Evolutionary conservation across 768 basidiomycete species (phyloP).

Genomic region (Pulveroboletus sp.): DNA sequence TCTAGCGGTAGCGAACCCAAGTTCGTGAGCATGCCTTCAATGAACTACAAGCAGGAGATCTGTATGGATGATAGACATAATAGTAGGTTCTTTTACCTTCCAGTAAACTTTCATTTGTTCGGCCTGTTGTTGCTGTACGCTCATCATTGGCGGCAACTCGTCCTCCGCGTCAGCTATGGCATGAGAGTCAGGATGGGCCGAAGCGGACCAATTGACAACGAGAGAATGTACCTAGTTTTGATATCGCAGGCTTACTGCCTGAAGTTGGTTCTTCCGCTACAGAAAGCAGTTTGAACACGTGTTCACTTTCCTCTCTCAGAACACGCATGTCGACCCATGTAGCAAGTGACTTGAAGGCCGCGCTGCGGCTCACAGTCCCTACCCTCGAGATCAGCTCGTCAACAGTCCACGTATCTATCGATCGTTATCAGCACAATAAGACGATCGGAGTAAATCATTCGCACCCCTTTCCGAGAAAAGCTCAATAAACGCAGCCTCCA

Average conservation of each 20-base stretch:
- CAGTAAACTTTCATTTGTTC: conserved; percentile 88
- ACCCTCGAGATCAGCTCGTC: conserved; percentile 65
- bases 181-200: background rate
- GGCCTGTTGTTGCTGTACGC: conserved; percentile 70
- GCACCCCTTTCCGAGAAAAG: conserved; percentile 73
- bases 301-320: conserved; percentile 62
- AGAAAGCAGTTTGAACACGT: conserved; percentile 65
- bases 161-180: conserved; percentile 38
- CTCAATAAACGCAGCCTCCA: conserved; percentile 91
- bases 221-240: conserved; percentile 24
- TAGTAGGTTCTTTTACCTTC: conserved; percentile 53
- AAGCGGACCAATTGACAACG: background rate
- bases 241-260: conserved; percentile 17
- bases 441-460: conserved; percentile 2
- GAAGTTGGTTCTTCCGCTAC: conserved; percentile 46
- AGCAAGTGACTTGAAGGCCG: conserved; percentile 68
- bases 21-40: conserved; percentile 90
- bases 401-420: conserved; percentile 64
- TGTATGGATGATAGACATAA: background rate
- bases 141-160: conserved; percentile 47
- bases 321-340: conserved; percentile 87
- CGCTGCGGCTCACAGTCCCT: conserved; percentile 59
- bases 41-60: conserved; percentile 51
- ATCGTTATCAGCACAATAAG: background rate
- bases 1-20: conserved; percentile 72